Conservation (phyloP, 768 basidiomycete species). For the Rhizopogon salebrosus region DNA sequence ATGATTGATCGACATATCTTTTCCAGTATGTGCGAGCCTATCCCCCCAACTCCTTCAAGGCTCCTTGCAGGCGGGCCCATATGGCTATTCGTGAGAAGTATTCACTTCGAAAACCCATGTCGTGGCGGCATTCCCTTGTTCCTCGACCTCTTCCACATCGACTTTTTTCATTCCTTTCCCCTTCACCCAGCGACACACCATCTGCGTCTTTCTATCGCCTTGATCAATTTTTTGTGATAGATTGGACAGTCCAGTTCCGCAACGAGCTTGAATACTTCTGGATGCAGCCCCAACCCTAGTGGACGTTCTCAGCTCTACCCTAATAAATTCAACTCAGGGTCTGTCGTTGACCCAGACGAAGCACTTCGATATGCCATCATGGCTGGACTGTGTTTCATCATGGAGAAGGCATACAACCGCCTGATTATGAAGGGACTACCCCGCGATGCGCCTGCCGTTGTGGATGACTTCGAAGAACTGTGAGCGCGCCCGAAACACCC, state of each 20-base stretch:
- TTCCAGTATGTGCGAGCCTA: background rate
- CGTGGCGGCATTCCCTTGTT: background rate
- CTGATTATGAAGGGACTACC: slow-evolving; percentile 27
- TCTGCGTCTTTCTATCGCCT: slow-evolving; percentile 30
- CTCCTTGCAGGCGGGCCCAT: slow-evolving; percentile 5
- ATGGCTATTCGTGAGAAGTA: background rate
- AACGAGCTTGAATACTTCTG: slow-evolving; percentile 32
- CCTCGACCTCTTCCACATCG: background rate
- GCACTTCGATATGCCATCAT: slow-evolving; percentile 22
- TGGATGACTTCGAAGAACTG: slow-evolving; percentile 27
- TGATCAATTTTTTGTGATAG: slow-evolving; percentile 26
- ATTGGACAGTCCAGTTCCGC: slow-evolving; percentile 20
- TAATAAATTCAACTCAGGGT: background rate
- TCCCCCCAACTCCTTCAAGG: slow-evolving; percentile 1
- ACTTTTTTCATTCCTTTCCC: background rate
- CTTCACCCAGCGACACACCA: slow-evolving; percentile 14
- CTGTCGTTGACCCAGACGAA: slow-evolving; percentile 7
- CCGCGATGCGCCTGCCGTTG: slow-evolving; percentile 27
- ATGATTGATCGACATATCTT: too few species aligned
- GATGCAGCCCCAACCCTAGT: background rate
- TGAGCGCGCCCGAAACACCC: slow-evolving; percentile 21
- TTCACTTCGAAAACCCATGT: background rate
- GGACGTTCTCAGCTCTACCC: slow-evolving; percentile 10
- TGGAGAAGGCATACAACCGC: slow-evolving; percentile 24
- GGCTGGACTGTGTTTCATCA: slow-evolving; percentile 22